Base-by-base conservation (phyloP, 768 basidiomycete genomes). In the Termitomyces sp. region DNA sequence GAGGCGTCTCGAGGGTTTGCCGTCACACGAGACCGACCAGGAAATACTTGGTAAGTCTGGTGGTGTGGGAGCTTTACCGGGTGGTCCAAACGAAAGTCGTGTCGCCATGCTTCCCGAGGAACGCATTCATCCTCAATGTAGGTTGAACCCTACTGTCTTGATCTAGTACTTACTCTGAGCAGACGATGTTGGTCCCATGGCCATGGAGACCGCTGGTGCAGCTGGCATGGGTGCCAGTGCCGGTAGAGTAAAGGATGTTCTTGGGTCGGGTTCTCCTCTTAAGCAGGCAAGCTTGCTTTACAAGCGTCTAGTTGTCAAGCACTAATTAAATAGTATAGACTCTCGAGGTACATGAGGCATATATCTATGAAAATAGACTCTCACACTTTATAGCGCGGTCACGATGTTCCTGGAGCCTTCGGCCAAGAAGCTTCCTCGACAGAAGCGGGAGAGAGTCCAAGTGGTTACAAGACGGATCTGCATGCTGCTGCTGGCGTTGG, bases 1-100 rank as follows among this genome's bases (percentile, higher is more conserved):
- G 51, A 69, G 76, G 1, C 46, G 38, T 8, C 44, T 56, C 17
- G 63, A 62, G 26, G 51, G 15, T 4, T 3, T 60, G 19, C 60
- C 62, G 0, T 60, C 62, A 9, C 54, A 57, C 1, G 58, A 57
- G 40, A 56, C 57, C 17, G 55, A 53, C 38, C 56, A 60, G 0
- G 57, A 60, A 22, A 17, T 51, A 1, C 57, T 60, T 3, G 60
- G 60, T 2, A 62, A 61, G 50, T 52, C 56, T 1, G 56, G 54
- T 0, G 60, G 54, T 37, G 60, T 60, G 1, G 60, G 62, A 2
- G 48, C 60, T 5, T 42, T 61, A 1, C 62, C 60, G 22, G 60
- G 58, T 17, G 58, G 62, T 1, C 62, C 60, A 2, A 46, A 59
- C 12, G 62, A 57, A 45, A 58, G 48, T 7, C 41, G 47, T 5